phyloP scores from a whole-genome alignment of 2,329 filamentous ascomycete genomes.

The Stemphylium beticola region DNA sequence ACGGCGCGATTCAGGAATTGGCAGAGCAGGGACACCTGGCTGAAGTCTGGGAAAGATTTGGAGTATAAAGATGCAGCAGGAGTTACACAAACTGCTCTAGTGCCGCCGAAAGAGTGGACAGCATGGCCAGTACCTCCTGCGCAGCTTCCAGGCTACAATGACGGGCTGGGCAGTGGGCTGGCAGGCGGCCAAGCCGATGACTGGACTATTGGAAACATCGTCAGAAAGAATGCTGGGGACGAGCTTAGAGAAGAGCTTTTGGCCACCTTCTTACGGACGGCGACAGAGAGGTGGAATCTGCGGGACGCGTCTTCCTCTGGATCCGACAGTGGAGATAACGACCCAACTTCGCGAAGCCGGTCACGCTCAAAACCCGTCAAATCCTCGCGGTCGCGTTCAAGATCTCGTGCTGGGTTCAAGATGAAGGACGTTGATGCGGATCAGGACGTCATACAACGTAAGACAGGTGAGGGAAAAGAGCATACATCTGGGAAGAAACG shows the following conservation, averaged over 20 bases:
- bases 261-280: conserved; percentile 68
- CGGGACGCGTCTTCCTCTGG: conserved; percentile 47
- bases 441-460: not conserved
- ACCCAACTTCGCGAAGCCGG: conserved; percentile 4
- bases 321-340: conserved; percentile 8
- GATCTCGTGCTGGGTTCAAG: conserved; percentile 6
- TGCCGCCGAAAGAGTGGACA: conserved; percentile 70
- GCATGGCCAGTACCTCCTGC: conserved; percentile 78
- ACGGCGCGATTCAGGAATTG: conserved; percentile 33
- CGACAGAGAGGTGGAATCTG: conserved; percentile 66
- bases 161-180: conserved; percentile 43
- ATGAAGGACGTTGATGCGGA: conserved; percentile 13
- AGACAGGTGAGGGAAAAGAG: conserved; percentile 2
- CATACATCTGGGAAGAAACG: conserved; percentile 9
- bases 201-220: conserved; percentile 58
- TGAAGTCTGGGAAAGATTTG: conserved; percentile 40
- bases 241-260: conserved; percentile 73
- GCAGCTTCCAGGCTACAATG: conserved; percentile 65
- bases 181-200: conserved; percentile 55
- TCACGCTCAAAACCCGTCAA: conserved; percentile 21
- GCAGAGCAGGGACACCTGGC: conserved; percentile 52
- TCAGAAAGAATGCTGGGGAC: conserved; percentile 59
- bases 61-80: conserved; percentile 33
- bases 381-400: conserved; percentile 5
- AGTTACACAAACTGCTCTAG: conserved; percentile 45